These are phyloP conservation scores for Lenwebbia sp. DNA, from an alignment of 345 rosid genomes.

Conservation along the genomic window DNA sequence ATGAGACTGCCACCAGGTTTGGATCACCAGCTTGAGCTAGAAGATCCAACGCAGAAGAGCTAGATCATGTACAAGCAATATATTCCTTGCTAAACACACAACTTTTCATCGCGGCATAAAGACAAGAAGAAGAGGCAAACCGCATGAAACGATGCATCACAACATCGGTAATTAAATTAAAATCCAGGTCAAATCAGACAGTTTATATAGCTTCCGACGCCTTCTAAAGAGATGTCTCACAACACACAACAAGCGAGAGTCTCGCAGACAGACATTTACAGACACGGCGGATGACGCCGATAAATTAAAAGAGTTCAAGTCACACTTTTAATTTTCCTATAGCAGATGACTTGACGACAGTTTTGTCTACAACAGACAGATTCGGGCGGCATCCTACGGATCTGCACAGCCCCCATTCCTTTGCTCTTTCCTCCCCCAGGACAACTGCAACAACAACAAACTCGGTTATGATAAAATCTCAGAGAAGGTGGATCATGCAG, in stretches of 20 bases:
- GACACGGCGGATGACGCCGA: not conserved
- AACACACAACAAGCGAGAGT: not conserved
- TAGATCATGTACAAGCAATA: not conserved
- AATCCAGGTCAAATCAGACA: not conserved
- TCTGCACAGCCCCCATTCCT: too few relatives aligned
- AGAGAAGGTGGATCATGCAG: not conserved
- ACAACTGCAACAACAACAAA: not conserved
- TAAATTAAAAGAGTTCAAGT: not conserved
- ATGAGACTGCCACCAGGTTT: not conserved
- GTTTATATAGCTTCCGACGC: not conserved
- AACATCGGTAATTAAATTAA: not conserved
- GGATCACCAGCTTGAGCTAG: not conserved
- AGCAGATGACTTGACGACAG: not conserved
- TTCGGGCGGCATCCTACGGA: not conserved
- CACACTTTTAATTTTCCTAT: not conserved
- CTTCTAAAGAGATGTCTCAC: not conserved
- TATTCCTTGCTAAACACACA: not conserved
- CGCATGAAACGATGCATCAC: not conserved
- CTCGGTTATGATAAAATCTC: not conserved
- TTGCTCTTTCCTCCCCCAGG: not conserved
- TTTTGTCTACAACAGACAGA: not conserved
- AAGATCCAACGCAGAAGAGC: not conserved
- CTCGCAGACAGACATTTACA: not conserved
- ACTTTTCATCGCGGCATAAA: not conserved
- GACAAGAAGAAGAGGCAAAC: not conserved